phyloP scores from a whole-genome alignment of 495 filamentous ascomycete genomes.

The Amorphotheca resinae region DNA sequence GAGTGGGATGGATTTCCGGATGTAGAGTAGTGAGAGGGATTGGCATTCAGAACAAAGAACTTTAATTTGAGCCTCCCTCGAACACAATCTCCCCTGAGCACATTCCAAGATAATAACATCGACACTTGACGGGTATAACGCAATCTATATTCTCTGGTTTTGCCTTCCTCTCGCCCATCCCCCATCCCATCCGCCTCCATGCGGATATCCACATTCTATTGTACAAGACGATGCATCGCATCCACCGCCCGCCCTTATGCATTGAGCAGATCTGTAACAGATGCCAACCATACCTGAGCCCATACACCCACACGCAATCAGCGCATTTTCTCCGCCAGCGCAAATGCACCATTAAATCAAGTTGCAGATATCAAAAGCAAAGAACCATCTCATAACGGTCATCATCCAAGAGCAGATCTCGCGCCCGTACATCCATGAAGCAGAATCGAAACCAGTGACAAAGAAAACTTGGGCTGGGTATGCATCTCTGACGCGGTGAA shows the following conservation, averaged over 20 bases:
- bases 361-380: not conserved
- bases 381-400: constrained; percentile 14
- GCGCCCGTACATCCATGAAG: not conserved
- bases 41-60: too few species aligned
- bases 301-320: not conserved
- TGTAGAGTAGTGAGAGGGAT: too few species aligned
- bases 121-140: constrained; percentile 11
- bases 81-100: too few species aligned
- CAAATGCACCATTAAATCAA: not conserved
- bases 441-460: not conserved
- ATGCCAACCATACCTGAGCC: not conserved
- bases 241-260: not conserved
- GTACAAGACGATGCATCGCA: not conserved
- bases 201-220: not conserved
- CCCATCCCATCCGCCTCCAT: not conserved
- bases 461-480: not conserved
- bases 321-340: not conserved
- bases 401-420: not conserved
- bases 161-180: not conserved
- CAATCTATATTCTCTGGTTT: constrained; percentile 5
- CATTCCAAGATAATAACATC: too few species aligned
- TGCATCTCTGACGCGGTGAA: not conserved
- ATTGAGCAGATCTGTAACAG: not conserved
- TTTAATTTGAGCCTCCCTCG: too few species aligned
- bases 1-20: too few species aligned